Conservation (phyloP, 2,329 filamentous ascomycete genomes). For the Ophiostoma piceae region DNA sequence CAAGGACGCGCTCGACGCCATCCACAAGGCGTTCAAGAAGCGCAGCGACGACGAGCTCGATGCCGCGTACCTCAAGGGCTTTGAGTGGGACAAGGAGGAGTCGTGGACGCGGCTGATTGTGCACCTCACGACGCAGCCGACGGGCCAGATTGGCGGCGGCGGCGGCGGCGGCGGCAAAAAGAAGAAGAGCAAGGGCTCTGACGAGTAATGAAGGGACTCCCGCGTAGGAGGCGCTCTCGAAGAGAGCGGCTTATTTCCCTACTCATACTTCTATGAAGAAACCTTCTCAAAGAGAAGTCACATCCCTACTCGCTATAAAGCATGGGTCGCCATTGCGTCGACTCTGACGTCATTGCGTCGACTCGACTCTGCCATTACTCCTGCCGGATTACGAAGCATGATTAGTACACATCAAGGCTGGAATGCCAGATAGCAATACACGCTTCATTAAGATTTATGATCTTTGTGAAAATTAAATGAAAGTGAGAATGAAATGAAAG, state of each 20-base stretch:
- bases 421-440: slow-evolving; percentile 4
- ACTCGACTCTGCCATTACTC: not conserved
- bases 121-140: slow-evolving; percentile 67
- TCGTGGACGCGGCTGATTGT: slow-evolving; percentile 84
- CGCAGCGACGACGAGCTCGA: slow-evolving; percentile 90
- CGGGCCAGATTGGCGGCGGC: not conserved
- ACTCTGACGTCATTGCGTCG: not conserved
- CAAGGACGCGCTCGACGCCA: slow-evolving; percentile 92
- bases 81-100: slow-evolving; percentile 94
- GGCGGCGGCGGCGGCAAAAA: slow-evolving; percentile 44
- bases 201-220: slow-evolving; percentile 36
- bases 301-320: too few species aligned
- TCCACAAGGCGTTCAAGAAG: slow-evolving; percentile 96
- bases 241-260: too few species aligned
- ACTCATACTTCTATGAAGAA: too few species aligned
- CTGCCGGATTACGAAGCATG: not conserved
- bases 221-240: not conserved
- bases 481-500: not conserved
- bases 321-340: too few species aligned
- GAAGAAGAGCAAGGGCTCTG: slow-evolving; percentile 51
- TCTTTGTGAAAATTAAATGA: not conserved
- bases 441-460: not conserved
- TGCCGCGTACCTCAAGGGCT: slow-evolving; percentile 79
- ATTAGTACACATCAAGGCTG: not conserved
- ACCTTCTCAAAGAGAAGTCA: too few species aligned